Evolutionary conservation across 768 basidiomycete genomes (phyloP).

Genomic region (Termitomyces sp.): DNA sequence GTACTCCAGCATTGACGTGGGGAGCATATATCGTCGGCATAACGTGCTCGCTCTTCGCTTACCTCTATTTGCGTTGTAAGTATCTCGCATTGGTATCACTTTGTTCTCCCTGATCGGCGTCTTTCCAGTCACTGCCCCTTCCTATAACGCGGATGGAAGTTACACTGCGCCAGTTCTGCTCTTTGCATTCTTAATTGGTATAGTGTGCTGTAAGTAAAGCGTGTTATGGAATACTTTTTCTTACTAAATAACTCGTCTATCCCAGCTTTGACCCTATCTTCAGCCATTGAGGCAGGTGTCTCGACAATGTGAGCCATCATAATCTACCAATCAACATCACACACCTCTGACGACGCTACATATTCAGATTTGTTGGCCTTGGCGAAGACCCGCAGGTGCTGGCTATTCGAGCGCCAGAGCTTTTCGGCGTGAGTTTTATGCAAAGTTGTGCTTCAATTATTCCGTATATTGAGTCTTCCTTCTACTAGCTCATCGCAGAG

Average conservation of each 20-base stretch:
- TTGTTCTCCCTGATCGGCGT: neutral
- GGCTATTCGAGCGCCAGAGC: slow-evolving; percentile 61
- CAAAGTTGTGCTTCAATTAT: neutral
- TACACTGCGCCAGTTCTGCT: slow-evolving; percentile 75
- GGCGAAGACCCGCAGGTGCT: slow-evolving; percentile 81
- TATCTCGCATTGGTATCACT: neutral
- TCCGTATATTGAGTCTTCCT: neutral
- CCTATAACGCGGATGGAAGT: slow-evolving; percentile 68
- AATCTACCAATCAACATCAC: neutral
- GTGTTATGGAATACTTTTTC: neutral
- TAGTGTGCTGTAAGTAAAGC: slow-evolving; percentile 54
- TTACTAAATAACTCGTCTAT: neutral
- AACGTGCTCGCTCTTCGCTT: slow-evolving; percentile 67
- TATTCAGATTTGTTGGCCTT: slow-evolving; percentile 67
- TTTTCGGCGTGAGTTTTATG: slow-evolving; percentile 48
- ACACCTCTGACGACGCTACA: neutral
- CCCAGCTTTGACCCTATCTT: slow-evolving; percentile 60
- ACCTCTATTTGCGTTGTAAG: slow-evolving; percentile 69
- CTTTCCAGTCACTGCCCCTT: slow-evolving; percentile 56
- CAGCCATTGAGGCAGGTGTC: slow-evolving; percentile 79
- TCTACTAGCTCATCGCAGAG: slow-evolving; percentile 51
- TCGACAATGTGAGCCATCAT: slow-evolving; percentile 63
- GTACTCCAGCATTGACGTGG: slow-evolving; percentile 56
- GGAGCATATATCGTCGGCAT: slow-evolving; percentile 78
- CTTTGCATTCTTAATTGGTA: slow-evolving; percentile 77